Conservation (phyloP, 345 rosid genomes). For the Acer saccharum region DNA sequence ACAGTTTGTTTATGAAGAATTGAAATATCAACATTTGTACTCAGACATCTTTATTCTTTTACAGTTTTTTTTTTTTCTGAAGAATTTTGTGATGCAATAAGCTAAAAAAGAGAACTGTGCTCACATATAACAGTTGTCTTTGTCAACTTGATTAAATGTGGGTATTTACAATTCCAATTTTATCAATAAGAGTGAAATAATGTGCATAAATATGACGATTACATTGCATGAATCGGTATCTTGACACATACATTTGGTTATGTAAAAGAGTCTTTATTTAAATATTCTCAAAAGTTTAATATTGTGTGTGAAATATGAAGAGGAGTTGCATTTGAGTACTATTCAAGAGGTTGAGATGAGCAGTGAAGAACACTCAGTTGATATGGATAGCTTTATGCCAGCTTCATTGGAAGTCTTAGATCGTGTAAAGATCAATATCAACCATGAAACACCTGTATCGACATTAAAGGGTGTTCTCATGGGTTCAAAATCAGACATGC, state of each 20-base stretch:
- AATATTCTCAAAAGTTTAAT: not conserved
- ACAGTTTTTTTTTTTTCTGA: too few species aligned
- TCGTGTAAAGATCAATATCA: constrained; percentile 49
- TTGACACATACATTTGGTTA: not conserved
- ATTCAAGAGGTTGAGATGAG: constrained; percentile 43
- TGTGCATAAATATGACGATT: not conserved
- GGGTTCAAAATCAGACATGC: constrained; percentile 26
- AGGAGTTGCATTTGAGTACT: constrained; percentile 22
- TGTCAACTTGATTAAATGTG: too few species aligned
- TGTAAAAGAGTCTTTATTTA: not conserved
- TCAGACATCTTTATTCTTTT: too few species aligned
- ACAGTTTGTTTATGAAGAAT: too few species aligned
- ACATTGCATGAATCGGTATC: not conserved
- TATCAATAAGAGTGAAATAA: too few species aligned
- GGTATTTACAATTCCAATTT: too few species aligned
- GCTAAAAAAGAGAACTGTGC: not conserved
- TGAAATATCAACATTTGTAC: too few species aligned
- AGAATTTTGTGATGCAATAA: too few species aligned
- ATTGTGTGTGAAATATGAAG: constrained; percentile 17
- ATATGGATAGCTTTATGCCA: constrained; percentile 20
- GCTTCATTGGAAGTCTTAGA: constrained; percentile 46
- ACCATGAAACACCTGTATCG: constrained; percentile 47
- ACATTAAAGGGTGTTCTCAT: constrained; percentile 35
- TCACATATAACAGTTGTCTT: not conserved
- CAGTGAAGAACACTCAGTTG: not conserved